These are phyloP conservation scores for Talaromyces borbonicus DNA, from an alignment of 495 filamentous ascomycete genomes.

Conservation along the genomic window DNA sequence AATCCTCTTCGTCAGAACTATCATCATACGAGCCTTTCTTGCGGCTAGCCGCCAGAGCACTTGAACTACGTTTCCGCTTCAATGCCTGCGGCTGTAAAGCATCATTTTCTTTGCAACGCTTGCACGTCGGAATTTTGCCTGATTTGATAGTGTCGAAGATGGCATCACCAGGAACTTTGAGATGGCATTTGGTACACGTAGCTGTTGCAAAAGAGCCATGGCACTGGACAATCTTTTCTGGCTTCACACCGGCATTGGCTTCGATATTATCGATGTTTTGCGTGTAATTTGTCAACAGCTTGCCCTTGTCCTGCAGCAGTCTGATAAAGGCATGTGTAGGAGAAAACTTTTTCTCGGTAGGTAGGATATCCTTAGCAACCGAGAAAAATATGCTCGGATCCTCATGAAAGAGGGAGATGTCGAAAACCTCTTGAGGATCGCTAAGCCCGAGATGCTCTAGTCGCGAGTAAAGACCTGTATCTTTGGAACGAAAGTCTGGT, in stretches of 20 bases:
- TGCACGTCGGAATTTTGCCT: slow-evolving; percentile 54
- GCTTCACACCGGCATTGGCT: slow-evolving; percentile 68
- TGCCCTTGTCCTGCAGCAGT: slow-evolving; percentile 83
- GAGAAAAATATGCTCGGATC: slow-evolving; percentile 89
- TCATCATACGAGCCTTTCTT: slow-evolving; percentile 45
- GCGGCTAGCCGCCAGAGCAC: slow-evolving; percentile 42
- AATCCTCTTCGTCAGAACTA: slow-evolving; percentile 63
- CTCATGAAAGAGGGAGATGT: slow-evolving; percentile 74
- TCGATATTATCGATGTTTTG: slow-evolving; percentile 99
- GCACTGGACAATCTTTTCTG: slow-evolving; percentile 87
- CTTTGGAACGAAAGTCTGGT: slow-evolving; percentile 59
- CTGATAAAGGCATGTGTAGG: slow-evolving; percentile 93
- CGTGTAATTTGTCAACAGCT: slow-evolving; percentile 92
- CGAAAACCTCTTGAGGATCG: slow-evolving; percentile 92
- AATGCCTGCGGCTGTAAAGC: slow-evolving; percentile 33
- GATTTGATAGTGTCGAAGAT: slow-evolving; percentile 73
- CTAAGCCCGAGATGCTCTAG: slow-evolving; percentile 63
- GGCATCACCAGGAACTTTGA: slow-evolving; percentile 61
- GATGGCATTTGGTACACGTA: slow-evolving; percentile 73
- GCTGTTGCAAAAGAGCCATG: slow-evolving; percentile 93
- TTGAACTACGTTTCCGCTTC: slow-evolving; percentile 70
- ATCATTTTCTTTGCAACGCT: slow-evolving; percentile 32
- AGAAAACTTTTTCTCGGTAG: slow-evolving; percentile 60
- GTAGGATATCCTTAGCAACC: slow-evolving; percentile 83
- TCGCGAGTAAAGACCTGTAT: slow-evolving; percentile 60